phyloP scores from a whole-genome alignment of 2,329 filamentous ascomycete genomes.

The Pestalotiopsis fici region DNA sequence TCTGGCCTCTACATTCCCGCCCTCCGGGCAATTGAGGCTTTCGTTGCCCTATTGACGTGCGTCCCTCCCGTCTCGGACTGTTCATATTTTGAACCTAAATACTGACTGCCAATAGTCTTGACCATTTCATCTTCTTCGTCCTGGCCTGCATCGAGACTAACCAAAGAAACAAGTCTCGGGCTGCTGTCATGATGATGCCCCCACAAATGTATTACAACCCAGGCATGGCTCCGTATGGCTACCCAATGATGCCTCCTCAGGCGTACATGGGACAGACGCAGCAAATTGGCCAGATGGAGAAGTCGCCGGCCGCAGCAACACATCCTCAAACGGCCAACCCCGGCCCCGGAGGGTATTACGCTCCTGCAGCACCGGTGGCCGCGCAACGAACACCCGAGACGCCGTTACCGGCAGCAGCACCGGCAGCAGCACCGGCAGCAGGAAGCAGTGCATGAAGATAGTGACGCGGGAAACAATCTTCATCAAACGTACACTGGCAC shows the following conservation, averaged over 20 bases:
- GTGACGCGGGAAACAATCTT: not conserved
- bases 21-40: conserved; percentile 1
- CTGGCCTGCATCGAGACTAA: conserved; percentile 13
- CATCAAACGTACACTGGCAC: not conserved
- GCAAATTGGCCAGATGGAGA: not conserved
- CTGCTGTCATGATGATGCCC: conserved; percentile 7
- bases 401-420: not conserved
- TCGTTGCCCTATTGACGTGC: conserved; percentile 10
- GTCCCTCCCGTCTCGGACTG: not conserved
- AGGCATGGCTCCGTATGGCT: conserved; percentile 8
- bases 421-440: not conserved
- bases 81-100: not conserved
- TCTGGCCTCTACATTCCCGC: not conserved
- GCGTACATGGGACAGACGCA: not conserved
- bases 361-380: not conserved
- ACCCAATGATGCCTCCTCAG: conserved; percentile 10
- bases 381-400: not conserved
- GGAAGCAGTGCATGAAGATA: not conserved
- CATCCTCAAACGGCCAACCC: not conserved
- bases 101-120: conserved; percentile 2
- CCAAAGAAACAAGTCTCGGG: conserved; percentile 5
- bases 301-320: not conserved
- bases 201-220: conserved; percentile 3
- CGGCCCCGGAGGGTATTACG: conserved; percentile 6
- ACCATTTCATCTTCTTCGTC: conserved; percentile 15